Evolutionary conservation across 2,329 filamentous ascomycete species (phyloP).

Genomic region (Pseudopithomyces chartarum): DNA sequence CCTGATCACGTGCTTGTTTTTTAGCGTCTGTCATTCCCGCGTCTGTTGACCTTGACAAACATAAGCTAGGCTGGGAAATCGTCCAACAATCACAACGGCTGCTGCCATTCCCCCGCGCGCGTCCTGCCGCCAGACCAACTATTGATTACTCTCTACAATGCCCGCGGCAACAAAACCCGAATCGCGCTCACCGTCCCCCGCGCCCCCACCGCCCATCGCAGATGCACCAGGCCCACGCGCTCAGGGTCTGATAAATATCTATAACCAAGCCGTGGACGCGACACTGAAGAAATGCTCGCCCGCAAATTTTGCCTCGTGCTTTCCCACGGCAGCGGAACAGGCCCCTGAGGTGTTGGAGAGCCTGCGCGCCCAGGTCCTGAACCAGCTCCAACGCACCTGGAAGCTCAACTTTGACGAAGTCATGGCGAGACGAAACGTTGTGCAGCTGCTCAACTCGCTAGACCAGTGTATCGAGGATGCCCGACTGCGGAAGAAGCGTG

Average conservation of each 20-base stretch:
- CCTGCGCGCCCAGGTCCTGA: conserved; percentile 63
- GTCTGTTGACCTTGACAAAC: background rate
- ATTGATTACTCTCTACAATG: conserved; percentile 25
- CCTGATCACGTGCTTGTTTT: conserved; percentile 1
- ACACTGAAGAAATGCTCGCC: conserved; percentile 66
- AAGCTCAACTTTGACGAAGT: conserved; percentile 66
- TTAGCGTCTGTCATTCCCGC: background rate
- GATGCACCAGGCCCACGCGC: conserved; percentile 64
- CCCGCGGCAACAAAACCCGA: conserved; percentile 32
- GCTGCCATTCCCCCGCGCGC: background rate
- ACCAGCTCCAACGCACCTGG: conserved; percentile 62
- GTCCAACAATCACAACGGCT: background rate
- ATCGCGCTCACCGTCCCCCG: conserved; percentile 56
- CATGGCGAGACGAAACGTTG: conserved; percentile 60
- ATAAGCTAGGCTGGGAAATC: background rate
- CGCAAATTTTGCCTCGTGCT: conserved; percentile 66
- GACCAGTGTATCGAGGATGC: conserved; percentile 65
- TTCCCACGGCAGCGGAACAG: conserved; percentile 64
- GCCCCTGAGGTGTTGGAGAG: conserved; percentile 61
- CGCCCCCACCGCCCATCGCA: conserved; percentile 58
- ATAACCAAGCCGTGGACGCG: conserved; percentile 62
- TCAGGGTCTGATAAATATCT: conserved; percentile 63
- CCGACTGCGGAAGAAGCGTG: conserved; percentile 55
- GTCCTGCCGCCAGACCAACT: background rate
- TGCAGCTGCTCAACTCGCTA: conserved; percentile 64